Evolutionary conservation across 2,329 filamentous ascomycete genomes (phyloP), one percentile per base, ranked within the genome.

Genomic region (Fusarium pininemorale): DNA sequence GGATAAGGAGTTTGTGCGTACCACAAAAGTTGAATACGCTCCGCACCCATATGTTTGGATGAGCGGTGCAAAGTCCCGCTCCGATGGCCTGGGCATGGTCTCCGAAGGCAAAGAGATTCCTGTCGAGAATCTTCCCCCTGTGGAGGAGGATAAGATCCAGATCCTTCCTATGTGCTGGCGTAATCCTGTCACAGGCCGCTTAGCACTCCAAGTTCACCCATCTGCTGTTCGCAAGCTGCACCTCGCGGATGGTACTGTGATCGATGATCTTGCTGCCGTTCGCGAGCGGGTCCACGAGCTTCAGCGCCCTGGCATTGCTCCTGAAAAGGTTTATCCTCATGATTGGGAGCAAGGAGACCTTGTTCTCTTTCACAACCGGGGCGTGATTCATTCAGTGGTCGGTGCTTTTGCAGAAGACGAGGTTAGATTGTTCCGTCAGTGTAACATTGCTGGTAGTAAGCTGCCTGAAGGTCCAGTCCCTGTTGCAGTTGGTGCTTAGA

Each of bases 21-120:
- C 86, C 10, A 92, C 91, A 26, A 89, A 86, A 66, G 88, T 94
- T 51, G 92, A 95, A 82, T 95, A 95, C 79, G 92, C 93, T 0
- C 87, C 93, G 6, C 93, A 95, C 76, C 93, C 93, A 10, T 95
- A 95, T 81, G 90, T 95, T 70, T 96, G 93, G 93, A 95, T 95
- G 92, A 90, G 87, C 66, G 80, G 85, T 30, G 91, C 93, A 51
- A 90, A 89, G 76, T 91, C 92, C 44, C 89, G 89, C 22, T 85
- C 91, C 12, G 89, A 90, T 57, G 93, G 93, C 0, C 87, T 95
- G 0, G 93, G 93, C n/a, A 83, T 95, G 64, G 84, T 92, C 32
- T 92, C 90, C 1, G 90, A 94, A 66, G 88, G 85, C 53, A 86
- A 87, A 39, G 93, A 95, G 77, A 84, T 94, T 3, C 80, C 89